These are phyloP conservation scores for Trifolium repens DNA, from an alignment of 306 rosid species.

Conservation along the genomic window DNA sequence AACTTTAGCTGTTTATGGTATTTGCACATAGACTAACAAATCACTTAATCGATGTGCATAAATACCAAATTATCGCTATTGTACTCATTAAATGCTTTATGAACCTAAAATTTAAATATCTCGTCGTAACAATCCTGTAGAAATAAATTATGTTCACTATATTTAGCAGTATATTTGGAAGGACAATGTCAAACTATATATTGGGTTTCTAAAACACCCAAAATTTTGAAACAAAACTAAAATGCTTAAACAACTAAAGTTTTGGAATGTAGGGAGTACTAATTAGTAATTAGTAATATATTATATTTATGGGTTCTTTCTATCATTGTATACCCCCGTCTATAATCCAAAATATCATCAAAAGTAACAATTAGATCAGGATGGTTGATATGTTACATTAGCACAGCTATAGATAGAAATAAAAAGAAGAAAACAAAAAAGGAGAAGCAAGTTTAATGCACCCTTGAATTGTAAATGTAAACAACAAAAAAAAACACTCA, in stretches of 20 bases:
- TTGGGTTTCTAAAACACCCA: not conserved
- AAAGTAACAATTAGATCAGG: not conserved
- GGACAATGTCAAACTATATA: not conserved
- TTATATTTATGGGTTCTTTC: not conserved
- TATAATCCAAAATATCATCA: not conserved
- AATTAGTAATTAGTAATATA: not conserved
- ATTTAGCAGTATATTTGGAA: too few species aligned
- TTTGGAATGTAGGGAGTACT: not conserved
- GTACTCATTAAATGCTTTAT: too few species aligned
- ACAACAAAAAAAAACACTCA: conserved; percentile 37
- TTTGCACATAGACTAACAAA: too few species aligned
- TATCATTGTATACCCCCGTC: too few species aligned
- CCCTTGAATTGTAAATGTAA: not conserved
- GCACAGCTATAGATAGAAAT: not conserved
- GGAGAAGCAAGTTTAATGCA: not conserved
- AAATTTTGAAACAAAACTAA: not conserved
- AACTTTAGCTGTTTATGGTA: too few species aligned
- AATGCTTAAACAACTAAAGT: not conserved
- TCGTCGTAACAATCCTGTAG: too few species aligned
- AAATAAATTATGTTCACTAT: too few species aligned
- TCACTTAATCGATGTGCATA: too few species aligned
- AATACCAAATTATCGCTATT: too few species aligned
- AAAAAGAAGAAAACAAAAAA: not conserved
- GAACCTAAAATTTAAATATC: too few species aligned
- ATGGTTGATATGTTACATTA: not conserved